phyloP scores from a whole-genome alignment of 2,329 filamentous ascomycete species.

The Xylariales sp. region DNA sequence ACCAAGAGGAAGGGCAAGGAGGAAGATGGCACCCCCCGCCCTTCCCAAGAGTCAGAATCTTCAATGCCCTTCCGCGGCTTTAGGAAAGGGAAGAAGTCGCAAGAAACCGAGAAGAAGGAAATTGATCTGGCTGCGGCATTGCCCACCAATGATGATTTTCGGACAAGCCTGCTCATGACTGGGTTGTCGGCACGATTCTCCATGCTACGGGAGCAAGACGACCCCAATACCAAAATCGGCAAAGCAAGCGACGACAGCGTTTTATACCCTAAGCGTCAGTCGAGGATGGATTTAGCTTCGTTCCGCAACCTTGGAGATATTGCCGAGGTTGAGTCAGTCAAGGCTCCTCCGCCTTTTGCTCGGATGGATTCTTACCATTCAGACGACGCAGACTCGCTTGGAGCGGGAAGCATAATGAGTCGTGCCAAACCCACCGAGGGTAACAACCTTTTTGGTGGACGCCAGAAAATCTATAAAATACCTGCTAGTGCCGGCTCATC shows the following conservation, averaged over 20 bases:
- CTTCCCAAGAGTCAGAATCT: constrained; percentile 67
- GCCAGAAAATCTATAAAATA: constrained; percentile 95
- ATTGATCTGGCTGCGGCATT: constrained; percentile 80
- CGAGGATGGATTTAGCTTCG: constrained; percentile 78
- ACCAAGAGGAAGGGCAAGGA: constrained; percentile 78
- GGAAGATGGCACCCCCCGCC: constrained; percentile 61
- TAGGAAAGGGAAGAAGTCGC: constrained; percentile 65
- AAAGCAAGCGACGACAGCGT: constrained; percentile 98
- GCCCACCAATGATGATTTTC: constrained; percentile 87
- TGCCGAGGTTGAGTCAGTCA: constrained; percentile 87
- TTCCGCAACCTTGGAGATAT: constrained; percentile 78
- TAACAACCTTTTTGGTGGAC: constrained; percentile 92
- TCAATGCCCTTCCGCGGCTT: constrained; percentile 66
- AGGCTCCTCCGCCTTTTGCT: constrained; percentile 66
- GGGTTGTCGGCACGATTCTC: constrained; percentile 95
- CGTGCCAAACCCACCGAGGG: constrained; percentile 85
- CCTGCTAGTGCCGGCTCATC: constrained; percentile 62
- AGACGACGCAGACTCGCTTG: constrained; percentile 73
- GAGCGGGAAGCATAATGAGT: constrained; percentile 80
- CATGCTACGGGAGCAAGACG: constrained; percentile 95
- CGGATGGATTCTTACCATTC: constrained; percentile 74
- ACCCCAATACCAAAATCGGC: constrained; percentile 86
- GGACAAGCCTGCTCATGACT: constrained; percentile 95
- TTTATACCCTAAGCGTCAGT: constrained; percentile 82
- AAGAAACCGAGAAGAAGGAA: constrained; percentile 70